Percentiles rank a stretch among this genome's conserved stretches.
These are phyloP conservation scores for Calonectria hongkongensis DNA, from an alignment of 2,329 filamentous ascomycete genomes.

Conservation along the genomic window DNA sequence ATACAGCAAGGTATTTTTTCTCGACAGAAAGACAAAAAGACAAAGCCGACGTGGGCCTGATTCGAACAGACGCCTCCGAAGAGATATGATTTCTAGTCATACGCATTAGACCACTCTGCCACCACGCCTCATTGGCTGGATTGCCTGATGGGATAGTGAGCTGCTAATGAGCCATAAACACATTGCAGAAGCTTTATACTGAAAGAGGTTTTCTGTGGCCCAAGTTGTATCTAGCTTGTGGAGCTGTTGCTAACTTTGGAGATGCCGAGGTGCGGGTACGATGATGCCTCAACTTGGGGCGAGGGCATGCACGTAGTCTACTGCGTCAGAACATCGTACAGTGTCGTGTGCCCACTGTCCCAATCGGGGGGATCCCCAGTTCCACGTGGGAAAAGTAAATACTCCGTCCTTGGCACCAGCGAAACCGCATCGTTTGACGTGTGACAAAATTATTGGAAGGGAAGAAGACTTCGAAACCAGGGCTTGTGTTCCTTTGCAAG, in stretches of 20 bases:
- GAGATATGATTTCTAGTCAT: slow-evolving; percentile 60
- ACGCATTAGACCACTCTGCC: slow-evolving; percentile 59
- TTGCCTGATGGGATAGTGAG: background rate
- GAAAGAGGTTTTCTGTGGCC: background rate
- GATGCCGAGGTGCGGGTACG: background rate
- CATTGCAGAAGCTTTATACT: background rate
- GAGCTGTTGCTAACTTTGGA: background rate
- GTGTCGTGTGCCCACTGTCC: slow-evolving; percentile 24
- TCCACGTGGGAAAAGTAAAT: slow-evolving; percentile 17
- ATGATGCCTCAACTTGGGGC: background rate
- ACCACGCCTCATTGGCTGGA: slow-evolving; percentile 50
- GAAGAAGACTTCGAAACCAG: slow-evolving; percentile 23
- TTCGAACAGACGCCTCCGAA: slow-evolving; percentile 60
- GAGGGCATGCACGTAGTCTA: background rate
- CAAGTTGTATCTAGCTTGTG: background rate
- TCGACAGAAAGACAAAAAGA: slow-evolving; percentile 25
- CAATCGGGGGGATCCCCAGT: background rate
- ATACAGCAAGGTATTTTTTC: too few relatives aligned
- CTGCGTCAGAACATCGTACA: background rate
- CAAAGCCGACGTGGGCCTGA: slow-evolving; percentile 56
- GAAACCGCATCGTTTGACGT: slow-evolving; percentile 18
- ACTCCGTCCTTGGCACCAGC: slow-evolving; percentile 5
- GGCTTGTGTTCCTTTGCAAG: slow-evolving; percentile 14
- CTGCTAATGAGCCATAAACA: slow-evolving; percentile 9
- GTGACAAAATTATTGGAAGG: slow-evolving; percentile 31